Base-by-base conservation (phyloP, 2,329 filamentous ascomycete species). In the Botrytis porri region DNA sequence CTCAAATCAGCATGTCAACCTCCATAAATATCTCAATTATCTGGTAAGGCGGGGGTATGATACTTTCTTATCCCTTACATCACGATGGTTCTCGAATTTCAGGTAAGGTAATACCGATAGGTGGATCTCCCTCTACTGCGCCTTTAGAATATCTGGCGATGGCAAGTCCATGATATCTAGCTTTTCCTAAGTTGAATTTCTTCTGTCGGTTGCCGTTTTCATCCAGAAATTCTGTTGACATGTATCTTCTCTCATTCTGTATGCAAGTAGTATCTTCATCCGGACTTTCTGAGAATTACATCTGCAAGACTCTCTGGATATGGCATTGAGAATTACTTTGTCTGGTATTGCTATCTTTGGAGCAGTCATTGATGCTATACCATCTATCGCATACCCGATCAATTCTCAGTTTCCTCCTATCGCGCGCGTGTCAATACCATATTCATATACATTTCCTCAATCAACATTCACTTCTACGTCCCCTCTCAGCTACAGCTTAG, bases 351-450 rank as follows among this genome's bases (percentile, higher is more conserved):
- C 75, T 54, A 74, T 77, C 63, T 73, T 75, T 60, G 70, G 75
- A 77, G 74, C 57, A 48, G 37, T 77, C 57, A 63, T 73, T 29
- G 65, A 74, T 76, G 84, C 83, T 64, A 79, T 78, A 73, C 81
- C 83, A 75, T 79, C 76, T 73, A 79, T 85, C 66, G 84, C 84
- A 64, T 95, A 95, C 77, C 94, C 94, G 0, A 86, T 97, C 81
- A 97, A 96, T 82, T 90, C 93, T 3, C 94, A 97, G 81, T 87
- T 97, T 1, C 94, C 94, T 45, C 91, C 92, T 5, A 91, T 95
- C 70, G 94, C 93, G 32, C 88, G 92, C 76, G 85, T 92, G 74
- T 88, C 87, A 59, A 80, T 90, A 77, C 85, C 86, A 3, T 96
- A 93, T 81, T 87, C 85, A 16, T 94, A 95, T 79, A 85, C 88